A percentile compares a stretch with the other conserved stretches of the same genome.
These are phyloP conservation scores for Articulospora tetracladia DNA, from an alignment of 495 filamentous ascomycete species.

Conservation along the genomic window DNA sequence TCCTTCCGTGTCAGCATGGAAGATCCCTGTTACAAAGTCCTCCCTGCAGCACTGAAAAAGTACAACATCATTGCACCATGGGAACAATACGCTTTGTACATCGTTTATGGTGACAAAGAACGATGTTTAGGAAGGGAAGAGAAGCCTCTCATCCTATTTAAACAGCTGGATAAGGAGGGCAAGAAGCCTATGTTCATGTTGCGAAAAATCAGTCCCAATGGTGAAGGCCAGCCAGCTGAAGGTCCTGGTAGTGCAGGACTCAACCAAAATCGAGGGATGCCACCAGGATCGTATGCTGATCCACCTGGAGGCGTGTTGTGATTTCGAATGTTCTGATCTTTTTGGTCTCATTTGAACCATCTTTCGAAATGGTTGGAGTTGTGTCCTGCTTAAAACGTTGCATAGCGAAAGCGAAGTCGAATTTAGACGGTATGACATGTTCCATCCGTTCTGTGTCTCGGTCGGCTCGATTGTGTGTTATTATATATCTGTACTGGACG, in stretches of 20 bases:
- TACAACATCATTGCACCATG: constrained; percentile 98
- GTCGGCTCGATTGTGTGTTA: neutral
- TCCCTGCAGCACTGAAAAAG: constrained; percentile 92
- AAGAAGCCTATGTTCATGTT: constrained; percentile 99
- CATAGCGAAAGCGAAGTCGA: constrained; percentile 13
- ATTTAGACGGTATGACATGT: constrained; percentile 6
- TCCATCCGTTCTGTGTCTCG: neutral
- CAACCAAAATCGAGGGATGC: constrained; percentile 4
- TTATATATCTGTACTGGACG: neutral
- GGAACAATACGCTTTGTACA: constrained; percentile 95
- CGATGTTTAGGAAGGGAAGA: constrained; percentile 88
- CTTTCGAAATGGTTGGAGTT: constrained; percentile 6
- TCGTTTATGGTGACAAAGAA: constrained; percentile 96
- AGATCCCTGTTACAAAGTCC: constrained; percentile 94
- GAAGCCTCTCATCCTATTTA: constrained; percentile 92
- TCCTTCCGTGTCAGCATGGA: constrained; percentile 96
- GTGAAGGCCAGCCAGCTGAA: constrained; percentile 33
- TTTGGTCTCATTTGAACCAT: neutral
- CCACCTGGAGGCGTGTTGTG: constrained; percentile 54
- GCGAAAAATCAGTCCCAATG: constrained; percentile 52
- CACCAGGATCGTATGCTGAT: constrained; percentile 36
- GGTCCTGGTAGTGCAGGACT: constrained; percentile 45
- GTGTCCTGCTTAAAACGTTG: constrained; percentile 13
- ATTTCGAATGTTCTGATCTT: constrained; percentile 6
- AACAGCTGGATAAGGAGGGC: constrained; percentile 93